Evolutionary conservation across 129 eudicot genomes (phyloP), one percentile per base, ranked within the genome.

Genomic region (Centella asiatica): DNA sequence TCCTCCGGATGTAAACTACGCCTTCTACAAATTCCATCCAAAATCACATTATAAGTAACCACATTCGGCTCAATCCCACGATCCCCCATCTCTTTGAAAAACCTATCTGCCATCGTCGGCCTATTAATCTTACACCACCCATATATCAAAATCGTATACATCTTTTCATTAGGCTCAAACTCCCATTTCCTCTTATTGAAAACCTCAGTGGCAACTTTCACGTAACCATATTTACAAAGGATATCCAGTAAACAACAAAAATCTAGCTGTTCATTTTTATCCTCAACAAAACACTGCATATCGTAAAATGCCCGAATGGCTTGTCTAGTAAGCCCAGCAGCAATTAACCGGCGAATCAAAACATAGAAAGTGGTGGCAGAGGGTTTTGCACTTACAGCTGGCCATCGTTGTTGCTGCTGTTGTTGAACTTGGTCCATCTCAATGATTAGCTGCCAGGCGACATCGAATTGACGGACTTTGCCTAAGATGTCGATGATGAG

Each of bases 1-100:
- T 62, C 80, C 4, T 87, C 90, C 0, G 98, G 94, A 52, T 92
- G 95, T 71, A 92, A 79, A 76, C 98, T 87, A 13, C 90, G 71
- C 68, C 74, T 79, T 67, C 96, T 58, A 66, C 98, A 92, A 24
- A 92, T 80, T 69, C 98, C 96, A 60, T 92, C 77, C 49, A 92
- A 73, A 56, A 92, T 53, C 67, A 92, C 95, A 65, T 92, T 92
- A 36, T 92, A 92, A 7, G 95, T 87, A 62, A 87, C 86, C 25
- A 87, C 86, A 78, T 92, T 92, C 1, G 96, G 88, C 53, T 92
- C 95, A 27, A 92, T 81, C 32, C 90, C 88, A 12, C 65, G 57
- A 40, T 67, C 83, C 53, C 73, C 27, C 98, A 92, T 92, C 86
- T 92, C 98, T 8, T 54, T 62, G 18, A 84, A 70, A 69, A 87